Evolutionary conservation across 2,329 filamentous ascomycete species (phyloP).

Genomic region (Aspergillus sp.): DNA sequence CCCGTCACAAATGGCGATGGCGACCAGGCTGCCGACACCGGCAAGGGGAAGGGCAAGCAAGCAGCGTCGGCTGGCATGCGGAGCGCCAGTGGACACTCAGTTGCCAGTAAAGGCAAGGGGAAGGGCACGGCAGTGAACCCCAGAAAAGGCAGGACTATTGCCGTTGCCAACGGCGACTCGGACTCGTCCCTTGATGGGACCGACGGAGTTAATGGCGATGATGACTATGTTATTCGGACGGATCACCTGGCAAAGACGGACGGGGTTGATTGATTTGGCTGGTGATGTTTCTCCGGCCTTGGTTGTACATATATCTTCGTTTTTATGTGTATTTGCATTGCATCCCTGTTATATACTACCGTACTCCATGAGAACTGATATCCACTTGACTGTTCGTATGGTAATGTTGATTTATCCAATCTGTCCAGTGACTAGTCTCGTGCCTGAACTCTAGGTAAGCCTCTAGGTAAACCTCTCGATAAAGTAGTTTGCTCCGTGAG

Average conservation of each 20-base stretch:
- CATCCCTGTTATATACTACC: not conserved
- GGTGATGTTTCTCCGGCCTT: not conserved
- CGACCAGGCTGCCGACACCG: slow-evolving; percentile 20
- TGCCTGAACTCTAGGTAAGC: too few species aligned
- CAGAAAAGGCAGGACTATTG: slow-evolving; percentile 37
- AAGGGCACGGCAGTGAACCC: slow-evolving; percentile 11
- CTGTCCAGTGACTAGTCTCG: too few species aligned
- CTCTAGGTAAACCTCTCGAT: too few species aligned
- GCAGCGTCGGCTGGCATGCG: slow-evolving; percentile 24
- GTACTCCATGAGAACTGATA: not conserved
- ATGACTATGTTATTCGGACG: slow-evolving; percentile 42
- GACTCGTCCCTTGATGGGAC: slow-evolving; percentile 32
- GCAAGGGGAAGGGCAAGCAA: slow-evolving; percentile 35
- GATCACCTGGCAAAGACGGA: slow-evolving; percentile 31
- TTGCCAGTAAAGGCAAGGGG: slow-evolving; percentile 29
- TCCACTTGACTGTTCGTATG: not conserved
- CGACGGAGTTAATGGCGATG: slow-evolving; percentile 31
- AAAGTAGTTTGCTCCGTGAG: too few species aligned
- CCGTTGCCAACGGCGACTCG: slow-evolving; percentile 32
- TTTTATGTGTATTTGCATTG: not conserved
- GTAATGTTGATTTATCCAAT: too few species aligned
- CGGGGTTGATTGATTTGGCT: slow-evolving; percentile 7
- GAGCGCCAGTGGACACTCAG: slow-evolving; percentile 32
- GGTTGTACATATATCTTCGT: not conserved
- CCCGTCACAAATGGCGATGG: slow-evolving; percentile 31